phyloP scores from a whole-genome alignment of 2,329 filamentous ascomycete species.

The Orbilia quercus region DNA sequence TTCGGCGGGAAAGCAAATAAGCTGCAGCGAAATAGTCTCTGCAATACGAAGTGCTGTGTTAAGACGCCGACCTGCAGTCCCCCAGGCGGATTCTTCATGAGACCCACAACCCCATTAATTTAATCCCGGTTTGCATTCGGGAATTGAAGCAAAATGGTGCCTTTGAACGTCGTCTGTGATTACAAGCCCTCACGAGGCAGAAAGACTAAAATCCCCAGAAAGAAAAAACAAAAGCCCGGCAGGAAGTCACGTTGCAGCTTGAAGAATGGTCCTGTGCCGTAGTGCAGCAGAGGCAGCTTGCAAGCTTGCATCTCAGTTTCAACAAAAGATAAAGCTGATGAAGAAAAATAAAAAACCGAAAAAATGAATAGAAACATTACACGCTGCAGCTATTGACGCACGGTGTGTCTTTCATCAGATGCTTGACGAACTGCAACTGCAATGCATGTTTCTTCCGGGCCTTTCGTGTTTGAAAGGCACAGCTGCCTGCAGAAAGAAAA shows the following conservation, averaged over 20 bases:
- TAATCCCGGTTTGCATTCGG: slow-evolving; percentile 31
- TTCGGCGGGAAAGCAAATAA: slow-evolving; percentile 19
- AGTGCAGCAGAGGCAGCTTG: slow-evolving; percentile 44
- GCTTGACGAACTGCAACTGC: slow-evolving; percentile 26
- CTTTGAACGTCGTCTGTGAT: slow-evolving; percentile 20
- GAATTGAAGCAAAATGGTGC: slow-evolving; percentile 28
- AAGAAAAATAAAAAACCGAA: no score
- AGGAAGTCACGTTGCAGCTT: slow-evolving; percentile 31
- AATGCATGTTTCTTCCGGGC: slow-evolving; percentile 40
- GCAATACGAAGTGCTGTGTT: slow-evolving; percentile 51
- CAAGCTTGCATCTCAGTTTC: slow-evolving; percentile 36
- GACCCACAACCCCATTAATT: slow-evolving; percentile 50
- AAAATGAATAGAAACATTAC: slow-evolving; percentile 39
- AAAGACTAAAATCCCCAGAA: slow-evolving; percentile 7
- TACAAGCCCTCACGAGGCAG: slow-evolving; percentile 35
- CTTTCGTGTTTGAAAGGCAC: slow-evolving; percentile 40
- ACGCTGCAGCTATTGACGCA: slow-evolving; percentile 48
- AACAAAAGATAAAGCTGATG: no score
- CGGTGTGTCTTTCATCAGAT: slow-evolving; percentile 8
- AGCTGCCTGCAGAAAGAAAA: slow-evolving; percentile 28
- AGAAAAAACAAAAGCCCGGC: not conserved
- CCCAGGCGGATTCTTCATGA: slow-evolving; percentile 46
- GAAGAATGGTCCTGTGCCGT: slow-evolving; percentile 44
- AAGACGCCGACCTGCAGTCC: slow-evolving; percentile 54
- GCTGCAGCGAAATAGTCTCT: slow-evolving; percentile 39